Conservation (phyloP, 768 basidiomycete genomes). For the Guyanaporus albipodus region DNA sequence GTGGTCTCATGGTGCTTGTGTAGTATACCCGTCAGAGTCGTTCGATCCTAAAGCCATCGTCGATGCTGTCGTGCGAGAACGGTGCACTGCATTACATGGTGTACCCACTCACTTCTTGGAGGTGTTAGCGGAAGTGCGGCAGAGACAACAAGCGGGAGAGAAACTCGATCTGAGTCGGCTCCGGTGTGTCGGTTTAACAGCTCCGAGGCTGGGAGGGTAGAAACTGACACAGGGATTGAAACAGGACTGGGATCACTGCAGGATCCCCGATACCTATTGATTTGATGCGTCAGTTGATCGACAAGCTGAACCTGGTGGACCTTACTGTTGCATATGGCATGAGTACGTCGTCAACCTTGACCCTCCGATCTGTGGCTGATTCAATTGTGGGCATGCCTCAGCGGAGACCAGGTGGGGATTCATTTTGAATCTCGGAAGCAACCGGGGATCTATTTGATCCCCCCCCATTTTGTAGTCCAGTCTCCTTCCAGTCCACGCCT, state of each 20-base stretch:
- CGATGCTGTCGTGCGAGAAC: slow-evolving; percentile 62
- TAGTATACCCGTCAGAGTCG: slow-evolving; percentile 70
- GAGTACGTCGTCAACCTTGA: slow-evolving; percentile 49
- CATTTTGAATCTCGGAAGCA: no score
- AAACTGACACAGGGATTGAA: neutral
- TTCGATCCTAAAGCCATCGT: slow-evolving; percentile 66
- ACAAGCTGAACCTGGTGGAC: slow-evolving; percentile 61
- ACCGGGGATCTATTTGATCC: no score
- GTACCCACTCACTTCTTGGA: slow-evolving; percentile 85
- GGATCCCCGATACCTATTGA: slow-evolving; percentile 78
- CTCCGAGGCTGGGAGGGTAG: no score
- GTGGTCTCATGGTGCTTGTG: slow-evolving; percentile 68
- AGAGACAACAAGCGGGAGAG: slow-evolving; percentile 43
- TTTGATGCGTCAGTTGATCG: slow-evolving; percentile 69
- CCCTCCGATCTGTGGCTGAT: slow-evolving; percentile 7
- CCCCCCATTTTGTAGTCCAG: no score
- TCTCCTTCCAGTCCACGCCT: no score
- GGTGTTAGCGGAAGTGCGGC: slow-evolving; percentile 63
- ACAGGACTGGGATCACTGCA: slow-evolving; percentile 78
- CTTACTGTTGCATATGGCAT: slow-evolving; percentile 82
- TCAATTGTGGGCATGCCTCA: slow-evolving; percentile 31
- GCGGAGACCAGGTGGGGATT: slow-evolving; percentile 65
- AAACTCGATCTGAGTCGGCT: slow-evolving; percentile 46
- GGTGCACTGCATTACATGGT: slow-evolving; percentile 76
- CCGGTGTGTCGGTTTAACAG: slow-evolving; percentile 39